A percentile compares a stretch with the other conserved stretches of the same genome.
These are phyloP conservation scores for Exophiala xenobiotica DNA, from an alignment of 2,329 filamentous ascomycete genomes.

Conservation along the genomic window DNA sequence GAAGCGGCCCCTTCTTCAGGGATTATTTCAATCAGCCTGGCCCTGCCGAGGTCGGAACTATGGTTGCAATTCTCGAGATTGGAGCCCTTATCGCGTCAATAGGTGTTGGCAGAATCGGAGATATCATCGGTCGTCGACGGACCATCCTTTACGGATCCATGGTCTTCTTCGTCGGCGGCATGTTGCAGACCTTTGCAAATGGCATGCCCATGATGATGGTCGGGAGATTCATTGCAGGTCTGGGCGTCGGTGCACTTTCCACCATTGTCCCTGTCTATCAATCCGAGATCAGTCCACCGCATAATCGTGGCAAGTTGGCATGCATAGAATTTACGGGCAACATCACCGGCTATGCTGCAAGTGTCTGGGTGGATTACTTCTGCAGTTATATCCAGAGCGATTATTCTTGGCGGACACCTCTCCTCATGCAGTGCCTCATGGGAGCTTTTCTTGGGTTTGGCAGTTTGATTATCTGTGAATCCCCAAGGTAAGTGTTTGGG, in stretches of 20 bases:
- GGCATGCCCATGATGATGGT: slow-evolving; percentile 86
- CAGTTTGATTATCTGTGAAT: slow-evolving; percentile 92
- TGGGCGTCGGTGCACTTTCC: slow-evolving; percentile 83
- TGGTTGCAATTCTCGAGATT: slow-evolving; percentile 95
- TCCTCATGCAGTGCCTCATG: slow-evolving; percentile 94
- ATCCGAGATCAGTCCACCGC: slow-evolving; percentile 91
- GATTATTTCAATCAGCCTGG: slow-evolving; percentile 90
- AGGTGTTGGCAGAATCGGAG: slow-evolving; percentile 80
- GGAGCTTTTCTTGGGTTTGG: slow-evolving; percentile 79
- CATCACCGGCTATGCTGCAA: slow-evolving; percentile 91
- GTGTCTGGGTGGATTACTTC: slow-evolving; percentile 98
- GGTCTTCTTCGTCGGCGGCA: slow-evolving; percentile 81
- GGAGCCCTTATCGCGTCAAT: slow-evolving; percentile 90
- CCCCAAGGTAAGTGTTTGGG: slow-evolving; percentile 66
- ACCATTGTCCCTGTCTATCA: slow-evolving; percentile 94
- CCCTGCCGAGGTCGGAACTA: slow-evolving; percentile 84
- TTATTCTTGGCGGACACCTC: slow-evolving; percentile 84
- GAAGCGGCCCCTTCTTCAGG: slow-evolving; percentile 80
- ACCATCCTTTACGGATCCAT: slow-evolving; percentile 93
- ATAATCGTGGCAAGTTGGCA: slow-evolving; percentile 91
- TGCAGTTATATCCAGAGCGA: slow-evolving; percentile 85
- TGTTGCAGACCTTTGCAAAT: slow-evolving; percentile 75
- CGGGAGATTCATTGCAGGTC: slow-evolving; percentile 78
- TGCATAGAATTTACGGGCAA: slow-evolving; percentile 99
- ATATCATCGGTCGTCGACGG: slow-evolving; percentile 82